Evolutionary conservation across 2,329 filamentous ascomycete genomes (phyloP), one percentile per base, ranked within the genome.

Genomic region (Claviceps cyperi): DNA sequence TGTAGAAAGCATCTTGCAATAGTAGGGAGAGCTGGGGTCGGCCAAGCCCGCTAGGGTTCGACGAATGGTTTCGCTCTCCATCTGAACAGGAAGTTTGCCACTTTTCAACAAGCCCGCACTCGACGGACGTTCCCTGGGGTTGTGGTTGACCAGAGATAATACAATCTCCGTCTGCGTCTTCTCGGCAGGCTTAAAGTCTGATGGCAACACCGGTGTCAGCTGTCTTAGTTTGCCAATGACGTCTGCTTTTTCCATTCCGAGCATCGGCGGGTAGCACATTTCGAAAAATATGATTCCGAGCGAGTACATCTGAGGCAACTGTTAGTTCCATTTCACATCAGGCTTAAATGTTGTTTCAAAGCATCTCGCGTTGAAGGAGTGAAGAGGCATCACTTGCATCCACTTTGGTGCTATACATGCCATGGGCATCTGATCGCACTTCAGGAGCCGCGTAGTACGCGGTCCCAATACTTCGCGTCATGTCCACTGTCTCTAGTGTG

Each of bases 241-340:
- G 48, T 74, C 67, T 2, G 76, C 77, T 54, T 80, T 75, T 58
- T 83, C 75, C 78, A 83, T 83, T 4, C 79, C 80, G 62, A 82
- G 72, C 67, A 83, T 77, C 0, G 78, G 73, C 36, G 72, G 67
- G 55, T 82, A 90, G 60, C 86, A 94, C 92, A 98, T 98, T 66
- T 98, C 92, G 57, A 96, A 97, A 68, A 98, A 94, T 51, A 98
- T 97, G 55, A 98, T 86, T 0, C 92, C 92, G 41, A 98, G 74
- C 0, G 91, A 96, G 63, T 92, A 98, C 91, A 98, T 97, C 76
- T 81, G 50, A 17, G 32, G 28, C 11, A 13, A 38, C 2, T 2
- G 32, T 43, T 24, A 44, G 47, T 44, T 19, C 40, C 14, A 11
- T 22, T 46, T 37, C n/a, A 11, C 11, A 32, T 32, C 3, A 11